Base-by-base conservation (phyloP, 2,329 filamentous ascomycete species). In the Aspergillus phoenicis region DNA sequence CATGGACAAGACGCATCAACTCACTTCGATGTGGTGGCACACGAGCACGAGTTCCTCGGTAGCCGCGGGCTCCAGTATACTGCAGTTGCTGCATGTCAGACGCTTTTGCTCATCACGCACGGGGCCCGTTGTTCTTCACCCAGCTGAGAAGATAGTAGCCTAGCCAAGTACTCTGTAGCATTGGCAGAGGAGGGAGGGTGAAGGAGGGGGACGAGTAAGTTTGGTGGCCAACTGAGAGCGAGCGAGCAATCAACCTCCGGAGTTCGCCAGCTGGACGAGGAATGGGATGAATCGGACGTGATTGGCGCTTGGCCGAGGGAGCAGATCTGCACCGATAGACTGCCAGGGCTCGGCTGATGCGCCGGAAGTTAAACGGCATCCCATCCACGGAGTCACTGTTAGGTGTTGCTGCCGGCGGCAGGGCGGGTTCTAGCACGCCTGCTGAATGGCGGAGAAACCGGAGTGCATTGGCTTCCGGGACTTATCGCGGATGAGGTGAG, bases 381-480 rank as follows among this genome's bases (percentile, higher is more conserved):
- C 52, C 52, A 55, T 24, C 6, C 7, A 33, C 28, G 51, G 22
- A 33, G 39, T 22, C 26, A 30, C 47, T n/a, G n/a, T 49, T 3
- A 39, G 8, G 11, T n/a, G 6, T 24, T 4, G 5, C 36, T 4
- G 5, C 36, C 39, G 28, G 28, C 33, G 33, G n/a, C n/a, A n/a
- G 24, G n/a, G 36, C n/a, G 26, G 15, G 15, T 45, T 20, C 24
- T 47, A 28, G 39, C 41, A 28, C 53, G 38, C 33, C 33, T 36
- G 33, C 41, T 56, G 53, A 45, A 33, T 56, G 53, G 53, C 53
- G 53, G 39, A 56, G 53, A 56, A 45, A 45, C 53, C 53, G 53
- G 53, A 22, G 39, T 28, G 39, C 41, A 33, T 43, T 56, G 39
- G 53, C 26, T 11, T 13, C 39, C 43, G 39, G 39, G 33, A 53